These are phyloP conservation scores for Moringa oleifera DNA, from an alignment of 345 rosid genomes.

Conservation along the genomic window DNA sequence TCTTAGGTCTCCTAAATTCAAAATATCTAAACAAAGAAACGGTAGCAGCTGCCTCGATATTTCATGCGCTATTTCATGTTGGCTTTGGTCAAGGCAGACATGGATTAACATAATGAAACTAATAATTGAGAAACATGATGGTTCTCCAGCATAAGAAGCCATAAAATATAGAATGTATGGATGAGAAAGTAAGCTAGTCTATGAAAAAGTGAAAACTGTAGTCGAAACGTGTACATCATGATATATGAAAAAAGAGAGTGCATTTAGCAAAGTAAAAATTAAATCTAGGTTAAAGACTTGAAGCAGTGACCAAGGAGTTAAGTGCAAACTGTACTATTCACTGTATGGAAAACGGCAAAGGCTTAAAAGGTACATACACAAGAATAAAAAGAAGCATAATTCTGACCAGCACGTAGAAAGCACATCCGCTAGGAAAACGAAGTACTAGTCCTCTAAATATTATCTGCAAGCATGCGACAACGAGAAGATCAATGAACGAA, in stretches of 20 bases:
- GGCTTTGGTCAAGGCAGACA: neutral
- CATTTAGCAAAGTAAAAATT: neutral
- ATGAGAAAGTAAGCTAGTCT: neutral
- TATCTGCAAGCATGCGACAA: slow-evolving; percentile 8
- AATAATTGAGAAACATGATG: slow-evolving; percentile 6
- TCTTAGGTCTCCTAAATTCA: neutral
- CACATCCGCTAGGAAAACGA: neutral
- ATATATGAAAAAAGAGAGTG: too few relatives aligned
- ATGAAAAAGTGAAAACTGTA: slow-evolving; percentile 1
- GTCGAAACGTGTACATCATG: neutral
- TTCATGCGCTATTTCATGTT: slow-evolving; percentile 13
- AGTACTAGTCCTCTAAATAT: neutral
- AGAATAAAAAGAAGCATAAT: slow-evolving; percentile 4
- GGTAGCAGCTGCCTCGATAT: slow-evolving; percentile 4
- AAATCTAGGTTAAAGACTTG: slow-evolving; percentile 1
- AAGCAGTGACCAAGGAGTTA: slow-evolving; percentile 6
- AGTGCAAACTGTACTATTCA: neutral
- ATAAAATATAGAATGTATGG: slow-evolving; percentile 11
- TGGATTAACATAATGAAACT: slow-evolving; percentile 3
- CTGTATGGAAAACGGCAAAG: slow-evolving; percentile 3
- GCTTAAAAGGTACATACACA: neutral
- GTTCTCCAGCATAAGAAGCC: slow-evolving; percentile 8
- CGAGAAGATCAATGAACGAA: neutral
- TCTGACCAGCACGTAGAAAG: slow-evolving; percentile 8
- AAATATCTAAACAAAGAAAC: too few relatives aligned